phyloP scores from a whole-genome alignment of 1,139 yeast species.

The Suhomyces yuchorum region DNA sequence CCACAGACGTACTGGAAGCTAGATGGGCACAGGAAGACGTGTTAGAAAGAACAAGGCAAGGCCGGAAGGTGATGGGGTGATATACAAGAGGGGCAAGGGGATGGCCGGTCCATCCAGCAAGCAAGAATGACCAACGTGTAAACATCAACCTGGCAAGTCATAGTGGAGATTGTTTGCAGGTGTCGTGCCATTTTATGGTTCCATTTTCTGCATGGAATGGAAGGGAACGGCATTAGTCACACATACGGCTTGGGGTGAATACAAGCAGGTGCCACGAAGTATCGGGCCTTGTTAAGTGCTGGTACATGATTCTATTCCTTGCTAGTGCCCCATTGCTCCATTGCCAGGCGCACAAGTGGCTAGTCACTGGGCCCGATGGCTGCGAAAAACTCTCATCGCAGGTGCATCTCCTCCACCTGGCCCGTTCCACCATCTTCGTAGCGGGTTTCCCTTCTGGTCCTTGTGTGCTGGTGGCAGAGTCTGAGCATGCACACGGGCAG shows the following conservation, averaged over 20 bases:
- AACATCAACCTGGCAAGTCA: not conserved
- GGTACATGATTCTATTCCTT: not conserved
- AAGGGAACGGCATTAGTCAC: not conserved
- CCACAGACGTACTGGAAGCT: not conserved
- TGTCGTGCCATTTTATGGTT: conserved; percentile 1
- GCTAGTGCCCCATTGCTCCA: not conserved
- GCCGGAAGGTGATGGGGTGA: not conserved
- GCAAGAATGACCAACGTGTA: not conserved
- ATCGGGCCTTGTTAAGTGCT: not conserved
- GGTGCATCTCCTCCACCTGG: too few relatives aligned
- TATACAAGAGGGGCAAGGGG: not conserved
- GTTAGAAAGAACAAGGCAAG: not conserved
- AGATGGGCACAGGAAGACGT: not conserved
- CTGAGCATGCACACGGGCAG: not conserved
- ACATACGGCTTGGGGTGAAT: not conserved
- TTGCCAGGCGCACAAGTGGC: not conserved
- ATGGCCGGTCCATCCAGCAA: not conserved
- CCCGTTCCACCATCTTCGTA: not conserved
- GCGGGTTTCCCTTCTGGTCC: not conserved
- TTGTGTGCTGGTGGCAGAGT: not conserved
- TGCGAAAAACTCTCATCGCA: not conserved
- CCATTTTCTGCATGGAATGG: not conserved
- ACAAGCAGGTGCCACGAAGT: not conserved
- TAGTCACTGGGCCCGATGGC: not conserved
- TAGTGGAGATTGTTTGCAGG: not conserved